phyloP scores from a whole-genome alignment of 2,329 filamentous ascomycete genomes.

The Simplicillium sp. region DNA sequence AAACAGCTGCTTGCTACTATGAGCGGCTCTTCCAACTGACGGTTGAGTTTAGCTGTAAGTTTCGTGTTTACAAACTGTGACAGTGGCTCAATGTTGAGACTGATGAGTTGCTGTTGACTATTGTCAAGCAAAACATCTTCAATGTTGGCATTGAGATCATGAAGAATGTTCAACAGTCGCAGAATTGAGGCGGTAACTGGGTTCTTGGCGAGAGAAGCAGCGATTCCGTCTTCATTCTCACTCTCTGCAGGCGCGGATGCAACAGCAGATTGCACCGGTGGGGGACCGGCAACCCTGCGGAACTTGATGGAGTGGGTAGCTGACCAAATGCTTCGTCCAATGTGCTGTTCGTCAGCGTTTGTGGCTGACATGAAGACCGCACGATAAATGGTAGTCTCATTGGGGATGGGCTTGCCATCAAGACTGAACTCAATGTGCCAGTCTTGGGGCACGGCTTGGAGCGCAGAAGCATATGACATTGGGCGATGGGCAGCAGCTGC shows the following conservation, averaged over 20 bases:
- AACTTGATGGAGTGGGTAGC: constrained; percentile 87
- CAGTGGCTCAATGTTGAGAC: constrained; percentile 70
- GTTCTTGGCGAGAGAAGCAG: constrained; percentile 72
- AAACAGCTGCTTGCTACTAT: constrained; percentile 96
- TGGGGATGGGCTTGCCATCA: constrained; percentile 71
- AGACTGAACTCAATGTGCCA: constrained; percentile 97
- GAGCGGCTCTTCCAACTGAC: constrained; percentile 90
- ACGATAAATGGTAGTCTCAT: constrained; percentile 92
- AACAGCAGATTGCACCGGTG: constrained; percentile 61
- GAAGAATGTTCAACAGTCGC: constrained; percentile 77
- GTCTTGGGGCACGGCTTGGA: constrained; percentile 74
- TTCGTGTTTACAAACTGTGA: constrained; percentile 98
- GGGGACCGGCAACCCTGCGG: constrained; percentile 73
- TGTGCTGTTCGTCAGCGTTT: constrained; percentile 47
- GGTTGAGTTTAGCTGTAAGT: constrained; percentile 92
- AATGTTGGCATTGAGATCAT: constrained; percentile 85
- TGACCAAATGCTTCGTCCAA: constrained; percentile 77
- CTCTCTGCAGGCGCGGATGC: constrained; percentile 40
- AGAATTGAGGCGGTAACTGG: constrained; percentile 82
- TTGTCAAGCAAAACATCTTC: constrained; percentile 75
- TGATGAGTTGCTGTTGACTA: constrained; percentile 55
- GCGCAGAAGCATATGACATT: constrained; percentile 76
- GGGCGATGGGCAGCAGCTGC: constrained; percentile 52
- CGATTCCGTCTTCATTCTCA: constrained; percentile 52
- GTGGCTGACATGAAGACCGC: constrained; percentile 64